phyloP scores from a whole-genome alignment of 2,329 filamentous ascomycete genomes.

The Cryphonectria parasitica region DNA sequence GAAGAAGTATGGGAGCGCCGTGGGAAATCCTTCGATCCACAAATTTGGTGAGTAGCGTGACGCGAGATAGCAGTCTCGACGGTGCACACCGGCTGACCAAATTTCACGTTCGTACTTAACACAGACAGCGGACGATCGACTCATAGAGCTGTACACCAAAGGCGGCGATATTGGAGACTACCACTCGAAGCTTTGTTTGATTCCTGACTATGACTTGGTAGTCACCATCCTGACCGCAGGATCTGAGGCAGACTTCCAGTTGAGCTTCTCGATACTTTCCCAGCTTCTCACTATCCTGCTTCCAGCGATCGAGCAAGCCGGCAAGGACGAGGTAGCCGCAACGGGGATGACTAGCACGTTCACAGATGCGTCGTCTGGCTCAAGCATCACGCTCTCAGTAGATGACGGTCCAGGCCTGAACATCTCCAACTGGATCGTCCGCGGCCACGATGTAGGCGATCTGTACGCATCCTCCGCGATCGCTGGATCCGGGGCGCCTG shows the following conservation, averaged over 20 bases:
- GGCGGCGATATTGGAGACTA: constrained; percentile 48
- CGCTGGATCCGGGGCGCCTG: neutral
- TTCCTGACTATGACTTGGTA: constrained; percentile 52
- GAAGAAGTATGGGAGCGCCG: constrained; percentile 38
- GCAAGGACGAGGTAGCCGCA: constrained; percentile 40
- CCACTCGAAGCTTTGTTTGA: constrained; percentile 43
- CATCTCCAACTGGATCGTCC: constrained; percentile 45
- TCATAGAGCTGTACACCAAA: constrained; percentile 53
- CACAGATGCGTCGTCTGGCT: constrained; percentile 42
- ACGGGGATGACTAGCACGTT: constrained; percentile 44
- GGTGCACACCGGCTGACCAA: neutral
- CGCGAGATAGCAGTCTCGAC: neutral
- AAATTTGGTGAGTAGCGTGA: constrained; percentile 29
- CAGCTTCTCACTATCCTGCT: constrained; percentile 42
- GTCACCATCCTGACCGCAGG: constrained; percentile 45
- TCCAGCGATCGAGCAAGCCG: constrained; percentile 48
- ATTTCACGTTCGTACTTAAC: neutral
- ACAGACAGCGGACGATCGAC: constrained; percentile 41
- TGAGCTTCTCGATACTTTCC: constrained; percentile 28
- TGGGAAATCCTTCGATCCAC: constrained; percentile 42
- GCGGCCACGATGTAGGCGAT: constrained; percentile 45
- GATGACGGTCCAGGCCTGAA: constrained; percentile 46
- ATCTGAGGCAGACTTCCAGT: constrained; percentile 25
- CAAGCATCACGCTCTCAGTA: constrained; percentile 43
- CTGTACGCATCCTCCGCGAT: constrained; percentile 35